Evolutionary conservation across 2,329 filamentous ascomycete species (phyloP), one percentile per base, ranked within the genome.

Genomic region (Emergomyces orientalis): DNA sequence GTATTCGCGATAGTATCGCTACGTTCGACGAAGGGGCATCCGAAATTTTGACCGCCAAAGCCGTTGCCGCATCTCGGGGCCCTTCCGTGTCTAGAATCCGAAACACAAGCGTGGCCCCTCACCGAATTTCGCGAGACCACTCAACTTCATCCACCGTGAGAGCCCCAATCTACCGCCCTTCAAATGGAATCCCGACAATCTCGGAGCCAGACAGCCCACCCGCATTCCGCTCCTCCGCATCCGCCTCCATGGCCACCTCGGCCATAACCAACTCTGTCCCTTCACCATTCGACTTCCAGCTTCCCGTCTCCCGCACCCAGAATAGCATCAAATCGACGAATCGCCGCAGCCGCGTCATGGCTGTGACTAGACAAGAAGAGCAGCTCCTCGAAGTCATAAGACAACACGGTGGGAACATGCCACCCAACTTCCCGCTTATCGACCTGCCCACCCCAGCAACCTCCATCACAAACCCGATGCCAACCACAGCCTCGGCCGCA

Each of bases 321-420:
- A 64, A 68, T 37, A 71, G 68, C 56, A 60, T 63, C 51, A 67
- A 70, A 5, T 8, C 62, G 25, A 66, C 68, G 19, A 73, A 76
- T 63, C 70, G 76, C 59, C 73, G 78, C 64, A 79, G 78, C 64
- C 75, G 77, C 51, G 71, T 82, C 25, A 82, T 83, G 71, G 77
- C 79, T 17, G 81, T 83, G 32, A 83, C 81, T 0, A 73, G 79
- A 62, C 80, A 82, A 68, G 81, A 83, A 70, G 79, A 82, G 64
- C 74, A 77, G 49, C 73, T 83, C 1, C 71, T 83, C 3, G 80
- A 80, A 67, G 78, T 80, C 1, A 78, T 83, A 71, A 74, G 81
- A 61, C 71, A 75, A 60, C 80, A 80, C 57, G 75, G 78, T 65
- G 78, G 79, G 59, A 76, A 74, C 47, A 77, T 81, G 68, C 76